Base-by-base conservation (phyloP, 2,329 filamentous ascomycete genomes). In the Bipolaris oryzae region DNA sequence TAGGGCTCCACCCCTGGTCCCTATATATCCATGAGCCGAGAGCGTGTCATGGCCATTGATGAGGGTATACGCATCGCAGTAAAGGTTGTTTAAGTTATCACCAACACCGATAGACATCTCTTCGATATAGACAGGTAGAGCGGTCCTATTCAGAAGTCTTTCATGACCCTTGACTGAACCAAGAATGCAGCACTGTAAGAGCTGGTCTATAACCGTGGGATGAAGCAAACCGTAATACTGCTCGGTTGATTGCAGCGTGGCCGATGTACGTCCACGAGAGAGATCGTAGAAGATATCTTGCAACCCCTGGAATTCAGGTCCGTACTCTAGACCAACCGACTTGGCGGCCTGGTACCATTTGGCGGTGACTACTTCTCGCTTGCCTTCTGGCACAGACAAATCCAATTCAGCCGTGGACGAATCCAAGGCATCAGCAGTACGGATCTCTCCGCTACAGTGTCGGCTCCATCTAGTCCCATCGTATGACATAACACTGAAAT, bases 381-480 rank as follows among this genome's bases (percentile, higher is more conserved):
- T 28, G 25, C 25, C 7, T 28, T 28, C 25, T 28, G 25, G 25
- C 10, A 9, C 25, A 20, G 37, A 18, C 7, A 11, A 11, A 2
- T 18, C 20, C 15, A 7, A 16, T 16, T 4, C 5, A 20, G 37
- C 4, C 2, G 37, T 7, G 16, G 37, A 39, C 16, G 5, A 16
- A 18, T 16, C 15, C 6, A 16, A 16, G 15, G 15, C 15, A 39
- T 16, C 0, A 2, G 16, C 16, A 5, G 16, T 39, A 9, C 16
- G 37, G 16, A 18, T 39, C 37, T 39, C 15, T 16, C 39, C 49
- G 25, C 15, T 34, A 47, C 55, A 64, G 45, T 71, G 67, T 31
- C 62, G 61, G 11, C 20, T 54, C 68, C 68, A 72, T 2, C 9
- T 42, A 21, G 39, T 37, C 2, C 60, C 63, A 33, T 62, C 57